Percentiles rank a stretch among this genome's conserved stretches.
phyloP scores from a whole-genome alignment of 2,329 filamentous ascomycete species.

The Rutstroemia sp. region DNA sequence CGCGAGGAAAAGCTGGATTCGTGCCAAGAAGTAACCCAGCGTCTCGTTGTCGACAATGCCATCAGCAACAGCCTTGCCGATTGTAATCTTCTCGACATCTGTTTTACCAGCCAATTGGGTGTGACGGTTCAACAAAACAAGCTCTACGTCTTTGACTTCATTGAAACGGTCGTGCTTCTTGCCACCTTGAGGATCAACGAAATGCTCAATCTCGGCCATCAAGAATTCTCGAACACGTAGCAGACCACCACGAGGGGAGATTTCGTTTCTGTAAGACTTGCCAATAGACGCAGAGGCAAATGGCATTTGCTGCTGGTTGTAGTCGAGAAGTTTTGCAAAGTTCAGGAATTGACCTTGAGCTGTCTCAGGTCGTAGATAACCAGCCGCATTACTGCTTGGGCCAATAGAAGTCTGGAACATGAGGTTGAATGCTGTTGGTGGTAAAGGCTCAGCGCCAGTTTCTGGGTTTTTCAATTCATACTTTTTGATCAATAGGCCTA shows the following conservation, averaged over 20 bases:
- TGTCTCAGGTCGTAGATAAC: constrained; percentile 87
- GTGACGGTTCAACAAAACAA: constrained; percentile 76
- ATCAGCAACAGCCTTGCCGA: constrained; percentile 78
- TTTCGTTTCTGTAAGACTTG: constrained; percentile 97
- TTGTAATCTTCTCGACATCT: constrained; percentile 60
- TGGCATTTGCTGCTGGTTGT: constrained; percentile 91
- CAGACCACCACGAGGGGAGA: constrained; percentile 85
- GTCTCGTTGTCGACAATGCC: constrained; percentile 94
- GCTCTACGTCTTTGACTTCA: constrained; percentile 75
- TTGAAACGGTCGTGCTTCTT: constrained; percentile 90
- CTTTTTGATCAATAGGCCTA: constrained; percentile 83
- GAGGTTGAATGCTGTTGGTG: constrained; percentile 89
- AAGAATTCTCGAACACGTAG: constrained; percentile 93
- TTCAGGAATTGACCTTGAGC: constrained; percentile 97
- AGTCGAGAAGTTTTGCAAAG: constrained; percentile 92
- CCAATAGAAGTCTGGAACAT: constrained; percentile 98
- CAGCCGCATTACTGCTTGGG: constrained; percentile 77
- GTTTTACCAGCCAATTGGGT: constrained; percentile 86
- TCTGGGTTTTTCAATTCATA: constrained; percentile 84
- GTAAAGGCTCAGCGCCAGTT: constrained; percentile 67
- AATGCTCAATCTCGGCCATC: constrained; percentile 99
- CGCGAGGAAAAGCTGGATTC: constrained; percentile 84
- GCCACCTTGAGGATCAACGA: constrained; percentile 86
- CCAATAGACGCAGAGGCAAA: constrained; percentile 96
- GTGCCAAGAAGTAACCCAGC: constrained; percentile 91